Conservation (phyloP, 257 asterid species). For the Jaltomata sinuosa region DNA sequence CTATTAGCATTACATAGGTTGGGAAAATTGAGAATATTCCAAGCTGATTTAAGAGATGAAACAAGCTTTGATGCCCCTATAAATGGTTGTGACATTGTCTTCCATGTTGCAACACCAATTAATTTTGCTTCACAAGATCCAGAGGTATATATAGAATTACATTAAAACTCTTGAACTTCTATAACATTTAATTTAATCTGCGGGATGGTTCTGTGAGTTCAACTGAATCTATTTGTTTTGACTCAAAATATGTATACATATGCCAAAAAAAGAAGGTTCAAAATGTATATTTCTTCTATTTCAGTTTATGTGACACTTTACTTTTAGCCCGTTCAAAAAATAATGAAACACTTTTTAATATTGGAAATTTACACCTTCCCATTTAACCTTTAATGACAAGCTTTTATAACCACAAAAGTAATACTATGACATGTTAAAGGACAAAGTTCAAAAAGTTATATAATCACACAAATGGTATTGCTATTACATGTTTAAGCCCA, state of each 20-base stretch:
- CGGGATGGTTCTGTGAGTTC: not conserved
- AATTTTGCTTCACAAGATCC: constrained; percentile 19
- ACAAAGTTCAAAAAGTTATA: too few species aligned
- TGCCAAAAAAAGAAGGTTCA: too few species aligned
- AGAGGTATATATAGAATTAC: not conserved
- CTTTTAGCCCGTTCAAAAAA: too few species aligned
- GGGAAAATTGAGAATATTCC: constrained; percentile 7
- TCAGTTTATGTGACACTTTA: too few species aligned
- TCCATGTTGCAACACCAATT: constrained; percentile 19
- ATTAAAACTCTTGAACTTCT: not conserved
- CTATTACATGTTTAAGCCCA: fast-evolving
- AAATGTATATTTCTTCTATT: too few species aligned
- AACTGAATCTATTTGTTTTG: not conserved
- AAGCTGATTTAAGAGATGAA: constrained; percentile 13
- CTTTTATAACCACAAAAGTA: not conserved
- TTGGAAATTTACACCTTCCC: not conserved
- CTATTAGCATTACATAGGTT: constrained; percentile 3
- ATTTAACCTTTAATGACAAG: too few species aligned
- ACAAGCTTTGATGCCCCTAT: constrained; percentile 13
- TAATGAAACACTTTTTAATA: too few species aligned
- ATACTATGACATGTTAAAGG: too few species aligned
- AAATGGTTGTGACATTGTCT: constrained; percentile 12
- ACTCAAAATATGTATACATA: too few species aligned
- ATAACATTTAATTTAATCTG: not conserved
- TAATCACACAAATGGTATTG: too few species aligned